Evolutionary conservation across 768 basidiomycete genomes (phyloP), one percentile per base, ranked within the genome.

Genomic region (Mycena filopes): DNA sequence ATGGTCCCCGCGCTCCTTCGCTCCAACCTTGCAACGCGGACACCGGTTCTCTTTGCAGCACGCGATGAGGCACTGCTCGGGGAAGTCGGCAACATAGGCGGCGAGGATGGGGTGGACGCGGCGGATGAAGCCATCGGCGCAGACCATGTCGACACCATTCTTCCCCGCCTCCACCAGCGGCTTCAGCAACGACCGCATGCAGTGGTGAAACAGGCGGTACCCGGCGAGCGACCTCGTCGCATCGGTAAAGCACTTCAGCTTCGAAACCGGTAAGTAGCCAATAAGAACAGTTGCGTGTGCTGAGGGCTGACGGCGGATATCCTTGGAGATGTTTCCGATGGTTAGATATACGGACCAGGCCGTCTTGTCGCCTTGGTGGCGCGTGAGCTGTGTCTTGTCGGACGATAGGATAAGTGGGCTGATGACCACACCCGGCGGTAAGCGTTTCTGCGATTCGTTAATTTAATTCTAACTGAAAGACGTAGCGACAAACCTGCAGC

Each of bases 341-440:
- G 46, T 48, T 7, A 48, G 46, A 26, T 50, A 50, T 28, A 50
- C 48, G 3, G 48, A 28, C 48, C 48, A 50, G 5, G 48, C 48
- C 8, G 48, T 50, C 26, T 50, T 50, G 18, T 50, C 48, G 18
- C 48, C 48, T 18, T 29, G 48, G 29, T 28, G 20, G 4, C 36
- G 51, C 11, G 51, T 54, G 38, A 54, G 51, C 3, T 54, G 51
- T 12, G 51, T 54, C 36, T 54, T 54, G 51, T 54, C 51, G 15
- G 51, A 54, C 10, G 51, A 54, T 25, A 54, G 11, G 26, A 55
- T 55, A 2, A 45, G 41, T 3, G 55, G 55, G 42, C 55, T 55
- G n/a, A 55, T 55, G 31, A 55, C 55, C 10, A 55, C 42, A 10
- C 55, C 55, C 11, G 55, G 55, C 9, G 42, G 55, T 55, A 55